Evolutionary conservation across 306 rosid species (phyloP).

Genomic region (Acacia acuminata): DNA sequence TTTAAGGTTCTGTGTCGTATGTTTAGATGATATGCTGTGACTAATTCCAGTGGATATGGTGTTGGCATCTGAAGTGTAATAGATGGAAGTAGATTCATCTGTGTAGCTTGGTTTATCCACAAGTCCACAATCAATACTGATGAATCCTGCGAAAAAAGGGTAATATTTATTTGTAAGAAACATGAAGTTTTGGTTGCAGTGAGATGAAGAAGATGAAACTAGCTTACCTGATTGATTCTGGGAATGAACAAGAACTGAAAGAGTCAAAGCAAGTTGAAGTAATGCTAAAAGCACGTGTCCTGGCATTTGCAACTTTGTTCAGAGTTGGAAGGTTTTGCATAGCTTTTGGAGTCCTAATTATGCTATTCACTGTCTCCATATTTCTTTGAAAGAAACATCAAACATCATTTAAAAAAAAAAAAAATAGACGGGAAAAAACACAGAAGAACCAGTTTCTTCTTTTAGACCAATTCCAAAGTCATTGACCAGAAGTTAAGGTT

Average conservation of each 20-base stretch:
- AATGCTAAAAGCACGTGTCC: slow-evolving; percentile 1
- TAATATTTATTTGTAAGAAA: slow-evolving; percentile 2
- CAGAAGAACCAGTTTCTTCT: not conserved
- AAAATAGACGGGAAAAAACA: not conserved
- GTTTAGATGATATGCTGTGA: slow-evolving; percentile 27
- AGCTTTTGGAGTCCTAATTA: not conserved
- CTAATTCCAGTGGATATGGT: slow-evolving; percentile 33
- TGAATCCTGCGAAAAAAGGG: slow-evolving; percentile 35
- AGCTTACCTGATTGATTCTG: slow-evolving; percentile 37
- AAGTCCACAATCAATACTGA: slow-evolving; percentile 47
- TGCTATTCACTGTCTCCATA: not conserved
- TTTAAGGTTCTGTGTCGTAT: slow-evolving; percentile 16
- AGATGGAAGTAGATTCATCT: slow-evolving; percentile 41
- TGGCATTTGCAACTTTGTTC: slow-evolving; percentile 20
- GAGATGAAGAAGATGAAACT: slow-evolving; percentile 1
- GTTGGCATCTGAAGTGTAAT: slow-evolving; percentile 37
- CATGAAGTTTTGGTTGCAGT: not conserved
- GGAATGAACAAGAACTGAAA: slow-evolving; percentile 29
- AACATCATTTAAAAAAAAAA: not conserved
- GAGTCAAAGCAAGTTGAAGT: slow-evolving; percentile 23
- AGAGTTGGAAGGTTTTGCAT: not conserved
- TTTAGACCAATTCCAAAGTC: not conserved
- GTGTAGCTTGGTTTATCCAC: slow-evolving; percentile 37
- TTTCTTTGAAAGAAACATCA: not conserved
- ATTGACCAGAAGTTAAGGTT: not conserved